Conservation (phyloP, 805 yeast species). For the Candida peoriensis region DNA sequence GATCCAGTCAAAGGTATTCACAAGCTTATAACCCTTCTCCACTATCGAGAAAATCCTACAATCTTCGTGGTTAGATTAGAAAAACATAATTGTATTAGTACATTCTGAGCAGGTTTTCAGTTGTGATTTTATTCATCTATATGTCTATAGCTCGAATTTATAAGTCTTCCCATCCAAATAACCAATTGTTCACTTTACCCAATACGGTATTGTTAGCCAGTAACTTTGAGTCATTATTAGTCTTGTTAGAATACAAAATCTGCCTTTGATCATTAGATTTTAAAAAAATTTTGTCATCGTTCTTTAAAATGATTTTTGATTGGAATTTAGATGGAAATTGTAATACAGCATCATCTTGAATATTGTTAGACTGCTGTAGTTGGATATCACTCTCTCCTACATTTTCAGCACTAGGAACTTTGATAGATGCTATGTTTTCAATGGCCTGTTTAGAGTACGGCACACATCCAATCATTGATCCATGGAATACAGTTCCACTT, state of each 20-base stretch:
- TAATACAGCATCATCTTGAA: conserved; percentile 11
- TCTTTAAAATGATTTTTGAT: conserved; percentile 32
- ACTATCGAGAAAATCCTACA: conserved; percentile 12
- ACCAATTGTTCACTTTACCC: conserved; percentile 37
- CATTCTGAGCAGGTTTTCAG: too few relatives aligned
- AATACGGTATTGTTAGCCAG: conserved; percentile 20
- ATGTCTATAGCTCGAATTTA: conserved; percentile 7
- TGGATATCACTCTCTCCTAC: conserved; percentile 35
- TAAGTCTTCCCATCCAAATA: conserved; percentile 54
- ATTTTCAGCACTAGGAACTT: conserved; percentile 40
- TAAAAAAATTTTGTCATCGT: conserved; percentile 37
- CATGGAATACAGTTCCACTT: conserved; percentile 69
- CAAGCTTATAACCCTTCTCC: conserved; percentile 21
- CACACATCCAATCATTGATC: conserved; percentile 58
- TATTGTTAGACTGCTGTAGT: conserved; percentile 8
- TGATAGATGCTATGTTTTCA: conserved; percentile 49
- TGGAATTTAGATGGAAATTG: conserved; percentile 13
- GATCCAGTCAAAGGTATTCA: conserved; percentile 11
- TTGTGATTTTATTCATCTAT: too few relatives aligned
- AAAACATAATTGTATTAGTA: too few relatives aligned
- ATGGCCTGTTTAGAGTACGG: conserved; percentile 60
- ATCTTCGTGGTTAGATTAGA: too few relatives aligned
- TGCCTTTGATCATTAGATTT: conserved; percentile 16
- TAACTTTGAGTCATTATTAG: conserved; percentile 18
- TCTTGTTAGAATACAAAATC: conserved; percentile 21